phyloP scores from a whole-genome alignment of 805 yeast species.

The Starmerella sirachaensis region DNA sequence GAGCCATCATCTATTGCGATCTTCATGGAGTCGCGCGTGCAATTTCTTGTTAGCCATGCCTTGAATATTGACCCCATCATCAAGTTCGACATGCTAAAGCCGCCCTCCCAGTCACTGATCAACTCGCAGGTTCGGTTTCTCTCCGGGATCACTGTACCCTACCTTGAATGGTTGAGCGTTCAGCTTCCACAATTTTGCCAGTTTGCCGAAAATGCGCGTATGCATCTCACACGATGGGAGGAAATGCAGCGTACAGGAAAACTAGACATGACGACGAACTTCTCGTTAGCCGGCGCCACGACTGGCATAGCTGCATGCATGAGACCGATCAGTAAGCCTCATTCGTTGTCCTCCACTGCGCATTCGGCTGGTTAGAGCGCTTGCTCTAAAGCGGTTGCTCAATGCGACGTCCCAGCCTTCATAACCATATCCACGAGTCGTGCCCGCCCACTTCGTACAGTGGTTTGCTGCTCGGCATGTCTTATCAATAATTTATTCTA shows the following conservation, averaged over 20 bases:
- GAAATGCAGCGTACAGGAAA: constrained; percentile 1
- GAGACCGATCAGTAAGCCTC: too few species aligned
- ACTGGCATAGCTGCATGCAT: too few species aligned
- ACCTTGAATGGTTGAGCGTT: constrained; percentile 16
- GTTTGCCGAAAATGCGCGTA: constrained; percentile 3
- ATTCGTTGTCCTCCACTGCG: too few species aligned
- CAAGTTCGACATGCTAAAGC: constrained; percentile 1
- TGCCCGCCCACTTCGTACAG: too few species aligned
- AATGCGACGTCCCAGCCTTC: too few species aligned
- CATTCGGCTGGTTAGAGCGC: too few species aligned
- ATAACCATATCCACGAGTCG: too few species aligned
- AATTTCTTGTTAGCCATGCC: constrained; percentile 5
- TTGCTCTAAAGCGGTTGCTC: too few species aligned
- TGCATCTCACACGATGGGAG: constrained; percentile 55
- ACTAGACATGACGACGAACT: constrained; percentile 1
- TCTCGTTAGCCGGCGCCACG: constrained; percentile 4
- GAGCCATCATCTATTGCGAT: constrained; percentile 13
- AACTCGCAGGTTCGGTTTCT: constrained; percentile 15
- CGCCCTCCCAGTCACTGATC: constrained; percentile 6
- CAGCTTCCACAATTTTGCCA: constrained; percentile 7
- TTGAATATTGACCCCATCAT: not conserved
- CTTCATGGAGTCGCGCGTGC: constrained; percentile 10
- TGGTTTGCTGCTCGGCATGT: too few species aligned
- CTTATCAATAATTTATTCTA: too few species aligned
- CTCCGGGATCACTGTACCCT: constrained; percentile 14